These are phyloP conservation scores for Neurospora sp. DNA, from an alignment of 495 filamentous ascomycete species.

Conservation along the genomic window DNA sequence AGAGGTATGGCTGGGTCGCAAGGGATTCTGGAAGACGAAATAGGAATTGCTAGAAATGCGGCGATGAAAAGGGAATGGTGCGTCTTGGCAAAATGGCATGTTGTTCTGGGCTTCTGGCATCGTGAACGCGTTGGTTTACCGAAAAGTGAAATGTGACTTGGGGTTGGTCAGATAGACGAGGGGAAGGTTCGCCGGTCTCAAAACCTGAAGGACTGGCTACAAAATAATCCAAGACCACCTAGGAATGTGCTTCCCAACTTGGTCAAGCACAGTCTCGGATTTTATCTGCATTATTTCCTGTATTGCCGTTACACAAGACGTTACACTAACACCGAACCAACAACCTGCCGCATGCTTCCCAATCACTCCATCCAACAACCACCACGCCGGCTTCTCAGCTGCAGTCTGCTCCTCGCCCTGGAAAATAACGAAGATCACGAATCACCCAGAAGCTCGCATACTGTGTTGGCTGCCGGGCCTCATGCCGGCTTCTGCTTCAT, in stretches of 20 bases:
- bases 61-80: not conserved
- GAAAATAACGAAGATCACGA: not conserved
- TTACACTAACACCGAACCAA: not conserved
- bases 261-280: not conserved
- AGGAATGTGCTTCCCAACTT: not conserved
- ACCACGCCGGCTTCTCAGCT: not conserved
- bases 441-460: not conserved
- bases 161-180: not conserved
- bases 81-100: not conserved
- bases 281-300: not conserved
- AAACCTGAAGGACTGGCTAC: not conserved
- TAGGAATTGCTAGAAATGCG: not conserved
- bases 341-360: not conserved
- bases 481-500: not conserved
- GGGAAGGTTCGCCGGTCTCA: not conserved
- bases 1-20: not conserved
- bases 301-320: not conserved
- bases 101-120: not conserved
- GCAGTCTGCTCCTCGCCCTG: not conserved
- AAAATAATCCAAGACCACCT: not conserved
- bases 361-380: not conserved
- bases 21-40: not conserved
- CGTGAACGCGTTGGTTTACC: not conserved
- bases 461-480: not conserved
- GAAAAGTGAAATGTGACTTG: not conserved